phyloP scores from a whole-genome alignment of 352 stramenopile species.

The Globisporangium parvum region DNA sequence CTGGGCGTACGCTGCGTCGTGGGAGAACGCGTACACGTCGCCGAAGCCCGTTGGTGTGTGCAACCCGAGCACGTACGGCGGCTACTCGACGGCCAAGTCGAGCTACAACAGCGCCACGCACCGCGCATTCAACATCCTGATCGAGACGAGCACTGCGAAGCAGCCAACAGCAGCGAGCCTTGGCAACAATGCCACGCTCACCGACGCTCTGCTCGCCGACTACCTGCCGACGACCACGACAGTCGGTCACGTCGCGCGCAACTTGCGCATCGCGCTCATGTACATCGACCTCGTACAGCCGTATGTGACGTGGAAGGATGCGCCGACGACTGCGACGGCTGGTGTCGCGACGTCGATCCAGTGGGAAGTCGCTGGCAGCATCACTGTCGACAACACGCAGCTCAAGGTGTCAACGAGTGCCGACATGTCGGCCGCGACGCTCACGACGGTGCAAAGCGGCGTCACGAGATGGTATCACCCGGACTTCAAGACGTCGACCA shows the following conservation, averaged over 20 bases:
- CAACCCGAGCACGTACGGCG: constrained; percentile 76
- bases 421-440: constrained; percentile 17
- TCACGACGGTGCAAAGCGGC: constrained; percentile 30
- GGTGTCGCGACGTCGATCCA: constrained; percentile 20
- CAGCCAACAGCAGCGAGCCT: constrained; percentile 54
- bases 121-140: constrained; percentile 91
- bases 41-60: constrained; percentile 57
- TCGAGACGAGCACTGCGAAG: constrained; percentile 92
- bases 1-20: constrained; percentile 89
- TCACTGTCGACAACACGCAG: constrained; percentile 56
- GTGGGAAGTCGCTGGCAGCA: constrained; percentile 54
- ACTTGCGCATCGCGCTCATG: constrained; percentile 88
- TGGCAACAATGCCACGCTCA: constrained; percentile 51
- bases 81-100: constrained; percentile 84
- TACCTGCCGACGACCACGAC: constrained; percentile 32
- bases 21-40: constrained; percentile 55
- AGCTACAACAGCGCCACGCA: constrained; percentile 89
- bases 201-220: constrained; percentile 36
- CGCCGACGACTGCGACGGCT: constrained; percentile 12
- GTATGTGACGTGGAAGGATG: constrained; percentile 70
- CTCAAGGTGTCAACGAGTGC: constrained; percentile 38
- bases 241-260: constrained; percentile 91
- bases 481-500: constrained; percentile 25
- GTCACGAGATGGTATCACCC: constrained; percentile 63
- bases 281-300: constrained; percentile 92